Conservation (phyloP, 1,139 yeast species). For the Candida albicans region DNA sequence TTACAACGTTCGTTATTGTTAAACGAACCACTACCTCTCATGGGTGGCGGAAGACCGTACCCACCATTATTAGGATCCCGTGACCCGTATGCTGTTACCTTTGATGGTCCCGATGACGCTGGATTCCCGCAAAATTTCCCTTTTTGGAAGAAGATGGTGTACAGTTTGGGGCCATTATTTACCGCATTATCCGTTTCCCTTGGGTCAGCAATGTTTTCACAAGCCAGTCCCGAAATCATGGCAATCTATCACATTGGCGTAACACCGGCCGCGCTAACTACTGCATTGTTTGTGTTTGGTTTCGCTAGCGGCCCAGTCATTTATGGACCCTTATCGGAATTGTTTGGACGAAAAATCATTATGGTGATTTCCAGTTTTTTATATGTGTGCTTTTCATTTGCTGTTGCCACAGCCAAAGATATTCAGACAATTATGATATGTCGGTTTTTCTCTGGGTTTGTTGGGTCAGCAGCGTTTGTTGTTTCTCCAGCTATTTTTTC, state of each 20-base stretch:
- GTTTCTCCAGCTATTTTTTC: conserved; percentile 48
- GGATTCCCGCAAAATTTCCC: conserved; percentile 51
- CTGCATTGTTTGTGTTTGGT: conserved; percentile 45
- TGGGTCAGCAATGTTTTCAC: conserved; percentile 46
- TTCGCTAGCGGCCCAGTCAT: conserved; percentile 46
- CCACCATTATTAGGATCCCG: conserved; percentile 39
- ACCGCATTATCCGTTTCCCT: conserved; percentile 46
- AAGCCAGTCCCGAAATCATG: conserved; percentile 24
- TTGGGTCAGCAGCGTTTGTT: conserved; percentile 44
- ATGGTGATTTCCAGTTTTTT: conserved; percentile 31
- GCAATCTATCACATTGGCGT: conserved; percentile 33
- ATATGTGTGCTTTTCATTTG: conserved; percentile 37
- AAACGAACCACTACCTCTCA: conserved; percentile 27
- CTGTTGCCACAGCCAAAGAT: conserved; percentile 39
- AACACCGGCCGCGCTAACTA: conserved; percentile 38
- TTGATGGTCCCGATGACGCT: conserved; percentile 54
- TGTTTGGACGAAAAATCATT: conserved; percentile 38
- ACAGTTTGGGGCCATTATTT: conserved; percentile 30
- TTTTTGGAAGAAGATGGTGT: conserved; percentile 26
- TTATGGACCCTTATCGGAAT: conserved; percentile 45
- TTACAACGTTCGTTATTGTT: background rate
- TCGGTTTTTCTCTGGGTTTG: conserved; percentile 42
- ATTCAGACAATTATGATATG: conserved; percentile 42
- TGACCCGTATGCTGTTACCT: conserved; percentile 38
- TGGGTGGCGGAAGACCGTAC: conserved; percentile 41